Evolutionary conservation across 495 filamentous ascomycete genomes (phyloP), one percentile per base, ranked within the genome.

Genomic region (Penicillium steckii): DNA sequence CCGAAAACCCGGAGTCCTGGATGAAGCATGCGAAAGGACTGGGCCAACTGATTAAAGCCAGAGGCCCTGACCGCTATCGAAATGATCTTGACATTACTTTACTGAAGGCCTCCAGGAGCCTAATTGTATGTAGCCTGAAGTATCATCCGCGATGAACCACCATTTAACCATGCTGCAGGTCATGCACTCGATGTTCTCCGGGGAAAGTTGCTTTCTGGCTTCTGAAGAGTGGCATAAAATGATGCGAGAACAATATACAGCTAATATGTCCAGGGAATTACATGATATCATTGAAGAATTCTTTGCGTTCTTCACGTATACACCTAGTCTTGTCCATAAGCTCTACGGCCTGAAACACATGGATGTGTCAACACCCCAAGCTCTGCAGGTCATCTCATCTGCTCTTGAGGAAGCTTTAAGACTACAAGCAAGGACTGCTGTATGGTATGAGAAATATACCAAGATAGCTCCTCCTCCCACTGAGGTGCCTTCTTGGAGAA

Each of bases 11-110:
- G 4, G 60, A 63, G 17, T 65, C 65, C 4, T 72, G 68, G 68
- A 72, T 72, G 66, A 66, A 65, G 37, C 68, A 72, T 51, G 68
- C 66, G n/a, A 59, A 62, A 30, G 68, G 62, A 2, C 54, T 72
- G 17, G 63, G 66, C 37, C 64, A 68, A 35, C 32, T 72, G 29
- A 57, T 62, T 10, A 52, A 60, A 30, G 44, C 53, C 10, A 42
- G 68, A 57, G 68, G 68, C 6, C 59, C 56, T 13, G 50, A 53
- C 15, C 57, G 66, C n/a, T 68, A 66, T 35, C 38, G 43, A 9
- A 64, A 59, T 9, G 53, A 58, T 17, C 47, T 72, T 38, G 69
- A 68, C 8, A 48, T 59, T 13, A 49, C 48, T 21, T 44, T 72
- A 5, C 55, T 72, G 13, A 69, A 72, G 33, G 51, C 61, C 4